Percentiles rank a stretch among this genome's conserved stretches.
phyloP scores from a whole-genome alignment of 2,329 filamentous ascomycete genomes.

The Phialophora verrucosa region DNA sequence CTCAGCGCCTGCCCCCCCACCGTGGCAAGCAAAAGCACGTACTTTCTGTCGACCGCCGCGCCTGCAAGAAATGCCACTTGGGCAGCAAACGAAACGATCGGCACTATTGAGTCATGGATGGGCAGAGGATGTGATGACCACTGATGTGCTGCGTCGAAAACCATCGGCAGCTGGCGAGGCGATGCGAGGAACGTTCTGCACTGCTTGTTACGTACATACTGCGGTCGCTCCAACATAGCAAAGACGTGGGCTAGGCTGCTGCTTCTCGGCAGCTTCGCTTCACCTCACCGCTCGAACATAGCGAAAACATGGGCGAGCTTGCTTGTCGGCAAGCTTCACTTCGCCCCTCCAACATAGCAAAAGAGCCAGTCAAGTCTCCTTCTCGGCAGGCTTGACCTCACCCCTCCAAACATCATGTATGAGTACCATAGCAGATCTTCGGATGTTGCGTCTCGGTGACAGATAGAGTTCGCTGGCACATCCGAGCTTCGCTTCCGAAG shows the following conservation, averaged over 20 bases:
- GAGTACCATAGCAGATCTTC: neutral
- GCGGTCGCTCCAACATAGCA: too few species aligned
- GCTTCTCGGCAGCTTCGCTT: too few species aligned
- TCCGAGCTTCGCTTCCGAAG: slow-evolving; percentile 12
- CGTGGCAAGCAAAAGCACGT: slow-evolving; percentile 1
- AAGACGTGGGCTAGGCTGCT: too few species aligned
- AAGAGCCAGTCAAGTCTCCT: neutral
- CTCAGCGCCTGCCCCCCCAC: neutral
- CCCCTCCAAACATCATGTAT: neutral
- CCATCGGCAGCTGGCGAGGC: neutral
- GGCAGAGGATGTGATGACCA: neutral
- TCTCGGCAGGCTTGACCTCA: neutral
- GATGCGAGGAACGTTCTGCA: slow-evolving; percentile 14
- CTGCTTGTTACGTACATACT: neutral
- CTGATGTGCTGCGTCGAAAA: too few species aligned
- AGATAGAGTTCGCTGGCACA: slow-evolving; percentile 6
- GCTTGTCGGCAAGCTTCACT: too few species aligned
- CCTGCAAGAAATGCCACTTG: slow-evolving; percentile 6
- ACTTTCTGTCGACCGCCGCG: neutral
- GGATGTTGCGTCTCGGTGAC: neutral
- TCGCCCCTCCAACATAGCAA: too few species aligned
- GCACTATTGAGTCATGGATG: neutral
- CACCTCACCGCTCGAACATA: neutral
- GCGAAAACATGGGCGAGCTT: neutral
- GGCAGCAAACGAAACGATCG: slow-evolving; percentile 13